Conservation (phyloP, 768 basidiomycete species). For the Boletus pseudopeckii region DNA sequence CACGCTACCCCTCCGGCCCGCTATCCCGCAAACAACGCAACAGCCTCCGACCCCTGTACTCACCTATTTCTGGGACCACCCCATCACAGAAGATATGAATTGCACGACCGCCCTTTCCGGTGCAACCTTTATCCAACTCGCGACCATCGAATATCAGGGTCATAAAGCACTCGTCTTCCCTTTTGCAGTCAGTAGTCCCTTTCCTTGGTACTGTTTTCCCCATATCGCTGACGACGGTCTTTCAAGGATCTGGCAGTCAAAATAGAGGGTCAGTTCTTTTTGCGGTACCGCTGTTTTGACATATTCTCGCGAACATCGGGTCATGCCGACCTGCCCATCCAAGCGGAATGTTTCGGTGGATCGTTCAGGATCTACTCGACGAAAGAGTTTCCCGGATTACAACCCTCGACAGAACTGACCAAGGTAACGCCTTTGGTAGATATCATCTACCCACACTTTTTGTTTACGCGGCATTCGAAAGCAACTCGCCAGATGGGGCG, state of each 20-base stretch:
- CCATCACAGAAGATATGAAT: constrained; percentile 44
- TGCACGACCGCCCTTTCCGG: constrained; percentile 55
- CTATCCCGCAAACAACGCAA: constrained; percentile 2
- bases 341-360: constrained; percentile 66
- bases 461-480: constrained; percentile 11
- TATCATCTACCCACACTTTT: no score
- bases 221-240: constrained; percentile 2
- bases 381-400: constrained; percentile 70
- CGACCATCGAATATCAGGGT: constrained; percentile 50
- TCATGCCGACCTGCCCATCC: constrained; percentile 38
- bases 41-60: constrained; percentile 30
- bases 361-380: constrained; percentile 69
- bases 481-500: constrained; percentile 35
- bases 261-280: constrained; percentile 60
- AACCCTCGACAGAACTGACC: constrained; percentile 65
- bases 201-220: background rate
- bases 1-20: constrained; percentile 11
- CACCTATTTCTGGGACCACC: constrained; percentile 38
- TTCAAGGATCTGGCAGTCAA: constrained; percentile 67
- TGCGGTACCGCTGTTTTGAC: constrained; percentile 73
- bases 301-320: constrained; percentile 41
- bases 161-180: constrained; percentile 56
- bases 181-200: constrained; percentile 47
- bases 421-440: constrained; percentile 37
- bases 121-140: constrained; percentile 57